Conservation (phyloP, 1,139 yeast species). For the Suhomyces guaymorum region DNA sequence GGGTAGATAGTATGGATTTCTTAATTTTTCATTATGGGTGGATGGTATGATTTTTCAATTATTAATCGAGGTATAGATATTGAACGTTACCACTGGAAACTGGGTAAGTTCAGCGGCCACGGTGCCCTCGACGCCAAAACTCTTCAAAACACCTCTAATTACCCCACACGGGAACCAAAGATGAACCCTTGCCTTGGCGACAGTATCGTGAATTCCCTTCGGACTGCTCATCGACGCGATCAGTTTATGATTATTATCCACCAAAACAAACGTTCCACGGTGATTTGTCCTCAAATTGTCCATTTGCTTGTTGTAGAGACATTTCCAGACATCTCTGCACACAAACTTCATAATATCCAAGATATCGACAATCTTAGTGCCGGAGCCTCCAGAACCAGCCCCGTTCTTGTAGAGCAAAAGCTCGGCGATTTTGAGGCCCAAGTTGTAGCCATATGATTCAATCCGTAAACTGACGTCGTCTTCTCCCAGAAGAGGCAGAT, state of each 20-base stretch:
- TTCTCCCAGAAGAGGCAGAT: slow-evolving; percentile 34
- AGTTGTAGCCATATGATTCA: slow-evolving; percentile 68
- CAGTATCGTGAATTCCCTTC: slow-evolving; percentile 48
- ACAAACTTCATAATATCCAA: slow-evolving; percentile 87
- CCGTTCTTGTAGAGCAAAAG: slow-evolving; percentile 54
- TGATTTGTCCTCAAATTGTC: slow-evolving; percentile 92
- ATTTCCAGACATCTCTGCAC: slow-evolving; percentile 89
- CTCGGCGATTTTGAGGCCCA: slow-evolving; percentile 77
- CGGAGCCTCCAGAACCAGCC: slow-evolving; percentile 4
- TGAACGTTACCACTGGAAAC: slow-evolving; percentile 70
- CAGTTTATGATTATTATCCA: slow-evolving; percentile 63
- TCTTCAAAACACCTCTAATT: slow-evolving; percentile 73
- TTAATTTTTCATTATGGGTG: too few relatives aligned
- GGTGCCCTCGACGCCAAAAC: slow-evolving; percentile 66
- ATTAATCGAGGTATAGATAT: slow-evolving; percentile 59
- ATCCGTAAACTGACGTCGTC: slow-evolving; percentile 63
- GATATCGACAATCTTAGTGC: slow-evolving; percentile 53
- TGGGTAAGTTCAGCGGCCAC: slow-evolving; percentile 68
- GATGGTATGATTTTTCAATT: too few relatives aligned
- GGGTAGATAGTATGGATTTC: too few relatives aligned
- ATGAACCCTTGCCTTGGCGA: slow-evolving; percentile 52
- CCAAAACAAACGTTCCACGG: slow-evolving; percentile 77
- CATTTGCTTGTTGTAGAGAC: slow-evolving; percentile 79
- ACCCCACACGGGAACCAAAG: slow-evolving; percentile 84
- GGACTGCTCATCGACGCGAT: slow-evolving; percentile 58